Evolutionary conservation across 768 basidiomycete genomes (phyloP), one percentile per base, ranked within the genome.

Genomic region (Russula ochroleuca): DNA sequence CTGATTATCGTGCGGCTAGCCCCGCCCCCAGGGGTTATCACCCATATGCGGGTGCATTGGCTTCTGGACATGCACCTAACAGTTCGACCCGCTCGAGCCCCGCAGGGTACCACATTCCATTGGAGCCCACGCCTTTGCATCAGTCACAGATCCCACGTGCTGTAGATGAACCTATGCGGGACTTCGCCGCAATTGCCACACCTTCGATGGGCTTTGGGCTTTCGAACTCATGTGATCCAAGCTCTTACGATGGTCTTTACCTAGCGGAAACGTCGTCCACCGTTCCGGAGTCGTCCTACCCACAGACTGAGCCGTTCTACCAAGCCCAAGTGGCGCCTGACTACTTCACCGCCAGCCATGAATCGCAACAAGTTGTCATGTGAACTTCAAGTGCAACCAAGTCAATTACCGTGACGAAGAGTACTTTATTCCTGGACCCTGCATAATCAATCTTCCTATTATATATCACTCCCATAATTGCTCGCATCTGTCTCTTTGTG

Each of bases 61-160:
- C 41, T 38, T 59, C 57, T 23, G 57, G 60, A 8, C 69, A 67
- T 62, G 69, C 61, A 25, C 63, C 62, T 58, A 66, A 61, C 53
- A 69, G 67, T 55, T 74, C 72, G 37, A 72, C 73, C 31, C 76
- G 75, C 45, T 76, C 75, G 13, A 74, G 70, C 61, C 74, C 69
- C 68, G 73, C 63, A 77, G 84, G 57, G 80, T 81, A 52, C 83
- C 85, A 67, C 83, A 87, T 70, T 79, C 87, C 23, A 25, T 68
- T 75, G 25, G 74, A 68, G 21, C 72, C 43, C 52, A 52, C 65
- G n/a, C 65, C 67, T 41, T 54, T 55, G 47, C 60, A 58, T 33
- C 57, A 60, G 69, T 59, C 66, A 28, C 59, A 65, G 59, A 66
- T 60, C 40, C 56, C 53, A 64, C 62, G 63, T 61, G 67, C 69